These are phyloP conservation scores for Fusarium devonianum DNA, from an alignment of 2,329 filamentous ascomycete genomes.

Conservation along the genomic window DNA sequence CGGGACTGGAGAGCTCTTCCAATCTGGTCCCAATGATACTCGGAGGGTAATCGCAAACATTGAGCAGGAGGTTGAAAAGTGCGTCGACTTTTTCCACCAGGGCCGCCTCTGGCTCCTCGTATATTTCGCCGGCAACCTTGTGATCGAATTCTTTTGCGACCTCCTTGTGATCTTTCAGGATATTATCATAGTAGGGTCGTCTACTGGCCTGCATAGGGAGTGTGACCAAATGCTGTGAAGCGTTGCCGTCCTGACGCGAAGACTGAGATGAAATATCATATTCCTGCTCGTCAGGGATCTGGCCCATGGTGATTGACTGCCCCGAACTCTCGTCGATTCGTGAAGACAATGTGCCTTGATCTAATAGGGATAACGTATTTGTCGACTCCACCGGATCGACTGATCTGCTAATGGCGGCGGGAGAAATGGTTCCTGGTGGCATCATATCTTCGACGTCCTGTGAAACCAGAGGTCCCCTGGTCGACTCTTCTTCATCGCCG, in stretches of 20 bases:
- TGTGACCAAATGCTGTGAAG: conserved; percentile 59
- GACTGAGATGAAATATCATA: conserved; percentile 33
- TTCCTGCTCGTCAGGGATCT: conserved; percentile 33
- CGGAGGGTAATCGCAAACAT: conserved; percentile 65
- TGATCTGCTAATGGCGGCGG: conserved; percentile 48
- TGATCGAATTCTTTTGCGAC: conserved; percentile 56
- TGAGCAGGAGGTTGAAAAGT: conserved; percentile 59
- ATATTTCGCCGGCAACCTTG: conserved; percentile 51
- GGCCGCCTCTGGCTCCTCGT: conserved; percentile 48
- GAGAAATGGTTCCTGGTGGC: conserved; percentile 47
- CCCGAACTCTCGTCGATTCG: conserved; percentile 33
- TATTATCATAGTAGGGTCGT: conserved; percentile 60
- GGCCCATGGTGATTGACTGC: conserved; percentile 40
- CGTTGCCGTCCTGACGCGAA: conserved; percentile 14
- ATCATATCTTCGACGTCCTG: conserved; percentile 27
- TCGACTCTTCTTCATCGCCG: conserved; percentile 20
- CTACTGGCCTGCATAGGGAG: conserved; percentile 63
- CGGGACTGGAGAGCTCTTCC: conserved; percentile 48
- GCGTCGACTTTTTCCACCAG: conserved; percentile 57
- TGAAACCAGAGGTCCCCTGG: conserved; percentile 31
- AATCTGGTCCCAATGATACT: conserved; percentile 56
- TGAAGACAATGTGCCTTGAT: conserved; percentile 28
- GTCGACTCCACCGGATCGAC: conserved; percentile 34
- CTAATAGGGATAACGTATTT: conserved; percentile 32
- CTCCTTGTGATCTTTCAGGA: conserved; percentile 53